These are phyloP conservation scores for Neofusicoccum ribis DNA, from an alignment of 2,329 filamentous ascomycete species.

Conservation along the genomic window DNA sequence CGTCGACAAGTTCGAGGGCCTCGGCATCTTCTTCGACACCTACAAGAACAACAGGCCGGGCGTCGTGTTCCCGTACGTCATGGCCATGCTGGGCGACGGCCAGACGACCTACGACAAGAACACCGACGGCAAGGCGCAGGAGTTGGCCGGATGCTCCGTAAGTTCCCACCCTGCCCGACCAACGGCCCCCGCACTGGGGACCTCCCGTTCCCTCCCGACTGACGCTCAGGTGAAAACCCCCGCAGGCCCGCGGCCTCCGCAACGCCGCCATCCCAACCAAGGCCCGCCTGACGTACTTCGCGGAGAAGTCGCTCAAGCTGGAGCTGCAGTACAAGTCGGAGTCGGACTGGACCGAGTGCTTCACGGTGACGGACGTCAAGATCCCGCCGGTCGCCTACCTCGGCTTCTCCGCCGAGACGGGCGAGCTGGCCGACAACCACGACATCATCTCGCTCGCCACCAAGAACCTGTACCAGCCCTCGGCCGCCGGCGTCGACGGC, in stretches of 20 bases:
- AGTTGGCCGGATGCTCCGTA: conserved; percentile 89
- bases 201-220: neutral
- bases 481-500: conserved; percentile 34
- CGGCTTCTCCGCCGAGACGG: conserved; percentile 79
- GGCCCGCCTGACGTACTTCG: conserved; percentile 89
- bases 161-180: conserved; percentile 26
- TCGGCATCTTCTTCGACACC: conserved; percentile 95
- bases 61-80: conserved; percentile 93
- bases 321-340: conserved; percentile 94
- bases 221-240: neutral
- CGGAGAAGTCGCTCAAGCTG: conserved; percentile 86
- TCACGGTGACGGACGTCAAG: conserved; percentile 66
- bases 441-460: conserved; percentile 87
- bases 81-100: conserved; percentile 97
- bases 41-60: conserved; percentile 99
- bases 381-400: conserved; percentile 73
- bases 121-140: conserved; percentile 89
- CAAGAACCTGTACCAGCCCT: conserved; percentile 80
- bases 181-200: neutral
- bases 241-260: conserved; percentile 77
- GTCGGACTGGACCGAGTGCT: conserved; percentile 86
- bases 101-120: conserved; percentile 86
- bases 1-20: conserved; percentile 84
- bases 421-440: conserved; percentile 95
- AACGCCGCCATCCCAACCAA: conserved; percentile 76